phyloP scores from a whole-genome alignment of 2,329 filamentous ascomycete species.

The Hymenoscyphus fructigenus region DNA sequence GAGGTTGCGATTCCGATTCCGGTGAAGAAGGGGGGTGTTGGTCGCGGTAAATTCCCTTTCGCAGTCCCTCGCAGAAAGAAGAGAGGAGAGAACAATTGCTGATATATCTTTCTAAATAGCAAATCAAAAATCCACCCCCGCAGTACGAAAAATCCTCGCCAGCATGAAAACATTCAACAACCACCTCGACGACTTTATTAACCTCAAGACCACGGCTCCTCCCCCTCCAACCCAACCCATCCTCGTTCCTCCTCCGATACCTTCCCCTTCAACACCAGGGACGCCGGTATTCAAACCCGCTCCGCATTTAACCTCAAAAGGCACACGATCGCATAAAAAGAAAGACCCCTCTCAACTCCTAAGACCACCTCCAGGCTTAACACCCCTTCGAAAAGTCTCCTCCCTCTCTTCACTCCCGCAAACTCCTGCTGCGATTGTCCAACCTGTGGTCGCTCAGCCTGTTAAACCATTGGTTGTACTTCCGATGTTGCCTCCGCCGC shows the following conservation, averaged over 20 bases:
- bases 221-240: constrained; percentile 38
- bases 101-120: constrained; percentile 20
- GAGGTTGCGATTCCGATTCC: constrained; percentile 72
- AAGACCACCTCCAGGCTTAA: constrained; percentile 15
- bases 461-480: neutral
- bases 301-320: constrained; percentile 27
- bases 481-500: constrained; percentile 10
- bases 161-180: constrained; percentile 83
- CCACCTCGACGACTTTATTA: constrained; percentile 77
- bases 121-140: constrained; percentile 39
- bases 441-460: constrained; percentile 5
- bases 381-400: constrained; percentile 25
- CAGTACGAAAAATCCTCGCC: constrained; percentile 73
- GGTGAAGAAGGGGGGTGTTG: constrained; percentile 49
- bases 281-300: constrained; percentile 11
- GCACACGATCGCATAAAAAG: constrained; percentile 33
- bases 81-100: neutral
- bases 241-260: constrained; percentile 29
- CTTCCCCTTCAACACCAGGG: constrained; percentile 18
- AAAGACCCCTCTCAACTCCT: constrained; percentile 23
- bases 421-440: constrained; percentile 23
- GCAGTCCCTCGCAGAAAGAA: neutral
- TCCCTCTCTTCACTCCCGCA: constrained; percentile 24
- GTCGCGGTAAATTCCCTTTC: constrained; percentile 37
- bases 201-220: constrained; percentile 43